Percentiles rank a stretch among this genome's conserved stretches.
Evolutionary conservation across 495 filamentous ascomycete species (phyloP).

Genomic region (Aspergillus taichungensis): DNA sequence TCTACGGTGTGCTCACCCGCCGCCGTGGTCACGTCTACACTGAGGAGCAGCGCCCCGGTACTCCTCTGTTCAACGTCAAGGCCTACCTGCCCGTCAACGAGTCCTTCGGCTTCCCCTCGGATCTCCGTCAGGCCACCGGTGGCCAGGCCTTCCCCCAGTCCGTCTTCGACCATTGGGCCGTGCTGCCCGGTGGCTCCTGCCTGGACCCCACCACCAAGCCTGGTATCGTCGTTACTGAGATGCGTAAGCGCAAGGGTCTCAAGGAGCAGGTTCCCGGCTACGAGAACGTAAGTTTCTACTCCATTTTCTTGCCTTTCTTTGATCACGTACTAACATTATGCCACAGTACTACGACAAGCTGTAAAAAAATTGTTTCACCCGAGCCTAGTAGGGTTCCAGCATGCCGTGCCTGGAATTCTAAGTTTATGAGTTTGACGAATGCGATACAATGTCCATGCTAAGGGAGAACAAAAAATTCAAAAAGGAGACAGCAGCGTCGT

Average conservation of each 20-base stretch:
- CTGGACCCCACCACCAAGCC: slow-evolving; percentile 79
- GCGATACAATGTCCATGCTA: slow-evolving; percentile 40
- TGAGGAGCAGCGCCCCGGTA: slow-evolving; percentile 96
- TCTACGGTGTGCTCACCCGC: slow-evolving; percentile 98
- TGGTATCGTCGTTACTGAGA: slow-evolving; percentile 74
- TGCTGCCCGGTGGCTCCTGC: slow-evolving; percentile 87
- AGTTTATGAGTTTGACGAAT: slow-evolving; percentile 45
- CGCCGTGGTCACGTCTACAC: slow-evolving; percentile 97
- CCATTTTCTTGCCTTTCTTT: background rate
- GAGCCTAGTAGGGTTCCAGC: slow-evolving; percentile 24
- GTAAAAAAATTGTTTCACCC: slow-evolving; percentile 47
- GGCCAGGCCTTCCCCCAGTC: slow-evolving; percentile 98
- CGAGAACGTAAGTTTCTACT: slow-evolving; percentile 72
- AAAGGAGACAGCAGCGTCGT: slow-evolving; percentile 16
- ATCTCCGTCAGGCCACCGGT: slow-evolving; percentile 86
- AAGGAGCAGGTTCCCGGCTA: slow-evolving; percentile 85
- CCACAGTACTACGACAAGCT: slow-evolving; percentile 97
- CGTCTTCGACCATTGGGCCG: slow-evolving; percentile 97
- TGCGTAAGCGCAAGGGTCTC: slow-evolving; percentile 99
- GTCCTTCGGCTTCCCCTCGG: slow-evolving; percentile 98
- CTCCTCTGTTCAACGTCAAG: slow-evolving; percentile 99
- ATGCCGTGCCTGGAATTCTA: slow-evolving; percentile 31
- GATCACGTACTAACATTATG: slow-evolving; percentile 42
- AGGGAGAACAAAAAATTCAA: slow-evolving; percentile 19
- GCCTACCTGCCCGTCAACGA: slow-evolving; percentile 99